Percentiles rank a stretch among this genome's conserved stretches.
Evolutionary conservation across 495 filamentous ascomycete genomes (phyloP).

Genomic region (Lasiosphaeria ovina): DNA sequence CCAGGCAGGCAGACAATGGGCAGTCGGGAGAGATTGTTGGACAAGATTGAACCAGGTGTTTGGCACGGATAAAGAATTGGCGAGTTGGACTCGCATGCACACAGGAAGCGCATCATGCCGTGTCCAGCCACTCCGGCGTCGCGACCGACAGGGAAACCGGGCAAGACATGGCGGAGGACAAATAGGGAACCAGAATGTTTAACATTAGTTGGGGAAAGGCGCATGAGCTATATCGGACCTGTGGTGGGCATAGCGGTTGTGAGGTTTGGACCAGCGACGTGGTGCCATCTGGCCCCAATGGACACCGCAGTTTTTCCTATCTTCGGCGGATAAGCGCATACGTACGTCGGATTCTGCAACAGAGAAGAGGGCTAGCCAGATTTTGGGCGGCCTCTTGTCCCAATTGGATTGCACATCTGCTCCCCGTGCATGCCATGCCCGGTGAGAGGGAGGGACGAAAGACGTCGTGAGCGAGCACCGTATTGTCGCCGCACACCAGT

Average conservation of each 20-base stretch:
- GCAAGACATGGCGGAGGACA: conserved; percentile 16
- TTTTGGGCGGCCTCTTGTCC: conserved; percentile 15
- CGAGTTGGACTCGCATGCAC: conserved; percentile 20
- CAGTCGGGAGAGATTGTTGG: conserved; percentile 7
- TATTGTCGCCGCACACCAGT: not conserved
- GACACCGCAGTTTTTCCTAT: conserved; percentile 28
- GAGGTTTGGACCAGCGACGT: conserved; percentile 42
- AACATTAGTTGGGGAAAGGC: conserved; percentile 21
- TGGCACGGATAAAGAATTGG: conserved; percentile 16
- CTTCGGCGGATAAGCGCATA: conserved; percentile 33
- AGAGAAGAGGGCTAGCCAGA: conserved; percentile 26
- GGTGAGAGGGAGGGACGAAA: conserved; percentile 3
- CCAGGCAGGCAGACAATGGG: conserved; percentile 3
- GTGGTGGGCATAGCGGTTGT: conserved; percentile 24
- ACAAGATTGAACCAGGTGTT: conserved; percentile 21
- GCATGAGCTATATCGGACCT: conserved; percentile 24
- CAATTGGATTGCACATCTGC: conserved; percentile 18
- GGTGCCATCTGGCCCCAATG: conserved; percentile 49
- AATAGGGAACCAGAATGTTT: conserved; percentile 20
- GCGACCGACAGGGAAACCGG: conserved; percentile 18
- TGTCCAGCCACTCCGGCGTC: conserved; percentile 13
- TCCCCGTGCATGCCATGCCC: conserved; percentile 13
- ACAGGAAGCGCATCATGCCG: conserved; percentile 15
- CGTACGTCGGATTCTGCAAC: conserved; percentile 28
- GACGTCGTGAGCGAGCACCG: conserved; percentile 6